These are phyloP conservation scores for Rhododendron griersonianum DNA, from an alignment of 148 eudicot species.

Conservation along the genomic window DNA sequence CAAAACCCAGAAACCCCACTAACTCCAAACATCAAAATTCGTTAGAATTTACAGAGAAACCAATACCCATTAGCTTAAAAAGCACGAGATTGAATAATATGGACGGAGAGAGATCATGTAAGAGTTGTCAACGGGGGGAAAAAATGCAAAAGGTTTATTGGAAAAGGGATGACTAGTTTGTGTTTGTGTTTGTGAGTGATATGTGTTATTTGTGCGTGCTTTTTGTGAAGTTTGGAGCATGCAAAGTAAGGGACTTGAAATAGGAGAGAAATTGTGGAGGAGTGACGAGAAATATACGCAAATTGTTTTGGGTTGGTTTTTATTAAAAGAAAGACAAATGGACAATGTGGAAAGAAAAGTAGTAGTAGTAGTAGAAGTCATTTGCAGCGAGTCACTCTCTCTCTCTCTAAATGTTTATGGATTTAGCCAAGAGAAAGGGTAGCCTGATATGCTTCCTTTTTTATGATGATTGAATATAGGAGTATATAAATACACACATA, in stretches of 20 bases:
- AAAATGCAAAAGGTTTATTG: slow-evolving; percentile 11
- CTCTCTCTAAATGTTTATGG: slow-evolving; percentile 4
- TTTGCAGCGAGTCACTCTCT: not conserved
- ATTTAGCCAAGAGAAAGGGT: not conserved
- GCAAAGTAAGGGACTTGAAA: slow-evolving; percentile 21
- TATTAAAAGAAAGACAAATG: slow-evolving; percentile 11
- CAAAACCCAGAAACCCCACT: slow-evolving; percentile 31
- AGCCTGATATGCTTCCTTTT: not conserved
- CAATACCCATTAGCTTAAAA: slow-evolving; percentile 13
- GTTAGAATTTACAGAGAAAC: slow-evolving; percentile 18
- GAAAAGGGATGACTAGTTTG: slow-evolving; percentile 4
- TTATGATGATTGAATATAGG: not conserved
- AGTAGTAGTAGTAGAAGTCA: not conserved
- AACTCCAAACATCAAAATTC: slow-evolving; percentile 15
- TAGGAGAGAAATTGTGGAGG: not conserved
- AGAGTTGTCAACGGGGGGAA: not conserved
- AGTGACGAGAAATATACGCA: slow-evolving; percentile 5
- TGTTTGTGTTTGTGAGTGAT: slow-evolving; percentile 16
- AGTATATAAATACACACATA: no score
- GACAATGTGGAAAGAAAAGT: slow-evolving; percentile 21
- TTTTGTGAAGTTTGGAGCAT: slow-evolving; percentile 24
- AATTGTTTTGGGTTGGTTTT: slow-evolving; percentile 17
- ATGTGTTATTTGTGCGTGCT: slow-evolving; percentile 8
- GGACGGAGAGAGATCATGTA: slow-evolving; percentile 13
- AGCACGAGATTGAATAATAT: slow-evolving; percentile 12